Evolutionary conservation across 148 eudicot species (phyloP).

Genomic region (Gaultheria prostrata): DNA sequence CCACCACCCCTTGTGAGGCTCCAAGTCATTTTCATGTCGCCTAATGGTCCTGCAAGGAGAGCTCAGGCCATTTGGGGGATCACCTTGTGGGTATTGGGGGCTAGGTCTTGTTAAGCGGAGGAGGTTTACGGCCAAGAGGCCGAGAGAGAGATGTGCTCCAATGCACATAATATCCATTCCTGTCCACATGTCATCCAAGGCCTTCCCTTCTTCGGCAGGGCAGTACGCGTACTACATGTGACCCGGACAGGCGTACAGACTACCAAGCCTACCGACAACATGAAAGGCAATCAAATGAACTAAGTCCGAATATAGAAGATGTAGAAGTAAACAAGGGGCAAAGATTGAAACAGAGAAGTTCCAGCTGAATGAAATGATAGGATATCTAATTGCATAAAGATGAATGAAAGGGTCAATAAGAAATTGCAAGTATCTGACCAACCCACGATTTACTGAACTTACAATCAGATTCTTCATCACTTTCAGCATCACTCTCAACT

Average conservation of each 20-base stretch:
- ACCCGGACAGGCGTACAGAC: not conserved
- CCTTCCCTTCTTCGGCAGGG: not conserved
- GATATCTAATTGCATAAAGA: not conserved
- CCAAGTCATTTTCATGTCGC: not conserved
- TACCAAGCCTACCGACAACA: not conserved
- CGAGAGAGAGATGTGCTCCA: not conserved
- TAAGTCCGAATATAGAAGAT: not conserved
- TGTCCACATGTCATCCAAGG: not conserved
- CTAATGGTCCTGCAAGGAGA: not conserved
- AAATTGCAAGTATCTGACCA: not conserved
- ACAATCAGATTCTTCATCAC: conserved; percentile 71
- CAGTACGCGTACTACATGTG: not conserved
- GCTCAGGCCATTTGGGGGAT: not conserved
- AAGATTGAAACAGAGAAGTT: not conserved
- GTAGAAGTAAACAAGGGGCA: not conserved
- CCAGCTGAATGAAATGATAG: not conserved
- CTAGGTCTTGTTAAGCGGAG: not conserved
- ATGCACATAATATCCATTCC: not conserved
- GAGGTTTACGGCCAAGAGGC: not conserved
- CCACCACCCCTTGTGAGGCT: not conserved
- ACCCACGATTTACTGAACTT: conserved; percentile 24
- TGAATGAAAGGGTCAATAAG: not conserved
- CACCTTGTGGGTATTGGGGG: not conserved
- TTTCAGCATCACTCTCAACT: conserved; percentile 87
- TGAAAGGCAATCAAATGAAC: not conserved